Conservation (phyloP, 208 protist genomes). For the Porcisia hertigi region DNA sequence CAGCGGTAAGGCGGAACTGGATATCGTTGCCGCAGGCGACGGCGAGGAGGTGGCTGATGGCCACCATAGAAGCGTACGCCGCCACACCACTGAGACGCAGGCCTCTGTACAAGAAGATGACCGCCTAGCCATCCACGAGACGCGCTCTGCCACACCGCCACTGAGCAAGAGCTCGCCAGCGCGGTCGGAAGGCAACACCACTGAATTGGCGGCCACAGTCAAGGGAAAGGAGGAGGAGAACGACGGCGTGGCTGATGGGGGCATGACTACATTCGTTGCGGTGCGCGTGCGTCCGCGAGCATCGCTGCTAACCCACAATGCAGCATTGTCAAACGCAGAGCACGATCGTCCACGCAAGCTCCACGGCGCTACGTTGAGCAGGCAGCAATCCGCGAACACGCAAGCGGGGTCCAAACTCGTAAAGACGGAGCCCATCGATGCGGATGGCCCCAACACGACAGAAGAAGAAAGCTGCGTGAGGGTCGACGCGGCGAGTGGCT, state of each 20-base stretch:
- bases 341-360: not conserved
- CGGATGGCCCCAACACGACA: not conserved
- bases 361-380: not conserved
- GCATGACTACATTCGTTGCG: conserved; percentile 31
- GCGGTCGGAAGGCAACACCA: not conserved
- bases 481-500: conserved; percentile 9
- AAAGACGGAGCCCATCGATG: not conserved
- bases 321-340: not conserved
- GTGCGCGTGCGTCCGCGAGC: conserved; percentile 50
- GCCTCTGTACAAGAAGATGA: not conserved
- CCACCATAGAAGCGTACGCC: not conserved
- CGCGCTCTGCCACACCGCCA: not conserved
- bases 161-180: not conserved
- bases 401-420: not conserved
- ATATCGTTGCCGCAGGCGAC: not conserved
- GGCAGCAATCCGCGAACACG: not conserved
- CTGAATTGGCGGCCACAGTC: not conserved
- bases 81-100: not conserved
- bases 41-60: not conserved
- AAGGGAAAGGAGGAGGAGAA: not conserved
- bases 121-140: not conserved
- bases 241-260: conserved; percentile 1
- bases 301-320: not conserved
- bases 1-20: not conserved
- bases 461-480: conserved; percentile 23